Conservation (phyloP, 352 stramenopile species). For the Phytopythium sindhum region DNA sequence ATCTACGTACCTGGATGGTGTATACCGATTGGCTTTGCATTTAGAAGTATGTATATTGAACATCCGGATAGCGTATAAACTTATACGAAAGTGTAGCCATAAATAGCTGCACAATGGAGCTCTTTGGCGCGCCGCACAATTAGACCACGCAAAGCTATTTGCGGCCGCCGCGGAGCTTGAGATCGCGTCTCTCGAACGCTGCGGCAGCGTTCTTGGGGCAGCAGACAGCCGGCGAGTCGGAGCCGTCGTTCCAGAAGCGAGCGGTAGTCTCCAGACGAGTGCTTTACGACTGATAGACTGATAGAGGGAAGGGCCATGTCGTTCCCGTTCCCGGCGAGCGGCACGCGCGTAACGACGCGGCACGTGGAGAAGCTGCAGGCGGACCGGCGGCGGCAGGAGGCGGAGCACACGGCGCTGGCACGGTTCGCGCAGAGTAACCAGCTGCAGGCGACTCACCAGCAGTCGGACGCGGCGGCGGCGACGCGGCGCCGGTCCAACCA, state of each 20-base stretch:
- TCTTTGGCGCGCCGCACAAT: background rate
- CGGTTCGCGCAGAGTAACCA: slow-evolving; percentile 56
- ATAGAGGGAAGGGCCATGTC: slow-evolving; percentile 24
- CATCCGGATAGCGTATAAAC: background rate
- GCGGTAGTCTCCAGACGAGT: background rate
- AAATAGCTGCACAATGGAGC: background rate
- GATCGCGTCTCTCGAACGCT: background rate
- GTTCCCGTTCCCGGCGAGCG: slow-evolving; percentile 49
- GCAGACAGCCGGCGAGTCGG: background rate
- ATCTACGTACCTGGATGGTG: background rate
- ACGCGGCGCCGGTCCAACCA: slow-evolving; percentile 49
- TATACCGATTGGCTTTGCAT: background rate
- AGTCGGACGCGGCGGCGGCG: slow-evolving; percentile 57
- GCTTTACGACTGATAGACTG: too few species aligned
- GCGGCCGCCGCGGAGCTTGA: background rate
- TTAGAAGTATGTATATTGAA: background rate
- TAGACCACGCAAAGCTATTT: background rate
- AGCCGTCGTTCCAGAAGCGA: background rate
- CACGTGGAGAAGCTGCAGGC: slow-evolving; percentile 61
- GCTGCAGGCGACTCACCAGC: slow-evolving; percentile 54
- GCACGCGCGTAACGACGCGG: slow-evolving; percentile 54
- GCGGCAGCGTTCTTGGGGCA: background rate
- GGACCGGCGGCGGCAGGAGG: slow-evolving; percentile 56
- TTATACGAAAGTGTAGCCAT: slow-evolving; percentile 3
- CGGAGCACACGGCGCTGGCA: slow-evolving; percentile 48